phyloP scores from a whole-genome alignment of 768 basidiomycete species.

The Leccinum fibrillosum region DNA sequence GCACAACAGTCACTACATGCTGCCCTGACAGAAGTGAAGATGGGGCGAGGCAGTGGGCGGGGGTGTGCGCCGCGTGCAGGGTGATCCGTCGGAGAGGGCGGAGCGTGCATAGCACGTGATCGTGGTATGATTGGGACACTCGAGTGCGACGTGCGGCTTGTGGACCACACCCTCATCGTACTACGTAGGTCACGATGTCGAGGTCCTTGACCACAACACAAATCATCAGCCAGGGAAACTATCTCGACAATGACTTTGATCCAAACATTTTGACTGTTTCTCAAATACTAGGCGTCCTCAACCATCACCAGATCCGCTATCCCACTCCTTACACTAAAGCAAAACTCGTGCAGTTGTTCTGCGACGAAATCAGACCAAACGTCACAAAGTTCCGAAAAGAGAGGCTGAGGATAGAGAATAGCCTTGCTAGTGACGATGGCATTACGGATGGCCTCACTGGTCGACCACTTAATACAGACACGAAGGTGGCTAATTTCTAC shows the following conservation, averaged over 20 bases:
- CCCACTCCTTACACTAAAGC: constrained; percentile 75
- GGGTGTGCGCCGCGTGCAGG: too few relatives aligned
- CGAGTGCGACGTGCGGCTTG: neutral
- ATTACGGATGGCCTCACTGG: constrained; percentile 84
- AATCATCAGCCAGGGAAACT: constrained; percentile 70
- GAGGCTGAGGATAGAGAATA: constrained; percentile 60
- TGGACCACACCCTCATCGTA: constrained; percentile 3
- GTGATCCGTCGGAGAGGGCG: too few relatives aligned
- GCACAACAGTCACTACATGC: too few relatives aligned
- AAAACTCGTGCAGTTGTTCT: constrained; percentile 74
- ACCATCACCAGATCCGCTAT: constrained; percentile 72
- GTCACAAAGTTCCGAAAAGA: constrained; percentile 59
- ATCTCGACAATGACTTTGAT: constrained; percentile 77
- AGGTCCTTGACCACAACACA: constrained; percentile 68
- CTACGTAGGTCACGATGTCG: constrained; percentile 50
- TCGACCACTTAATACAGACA: constrained; percentile 49
- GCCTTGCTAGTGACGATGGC: constrained; percentile 75
- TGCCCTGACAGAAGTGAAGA: too few relatives aligned
- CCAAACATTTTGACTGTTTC: constrained; percentile 70
- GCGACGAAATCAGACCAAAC: constrained; percentile 67
- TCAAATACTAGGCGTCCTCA: constrained; percentile 76
- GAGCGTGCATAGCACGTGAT: constrained; percentile 19
- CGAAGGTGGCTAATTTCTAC: constrained; percentile 37
- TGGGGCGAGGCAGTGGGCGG: too few relatives aligned
- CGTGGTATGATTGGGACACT: constrained; percentile 5